Conservation (phyloP, 331 rosid species). For the Dryas integrifolia region DNA sequence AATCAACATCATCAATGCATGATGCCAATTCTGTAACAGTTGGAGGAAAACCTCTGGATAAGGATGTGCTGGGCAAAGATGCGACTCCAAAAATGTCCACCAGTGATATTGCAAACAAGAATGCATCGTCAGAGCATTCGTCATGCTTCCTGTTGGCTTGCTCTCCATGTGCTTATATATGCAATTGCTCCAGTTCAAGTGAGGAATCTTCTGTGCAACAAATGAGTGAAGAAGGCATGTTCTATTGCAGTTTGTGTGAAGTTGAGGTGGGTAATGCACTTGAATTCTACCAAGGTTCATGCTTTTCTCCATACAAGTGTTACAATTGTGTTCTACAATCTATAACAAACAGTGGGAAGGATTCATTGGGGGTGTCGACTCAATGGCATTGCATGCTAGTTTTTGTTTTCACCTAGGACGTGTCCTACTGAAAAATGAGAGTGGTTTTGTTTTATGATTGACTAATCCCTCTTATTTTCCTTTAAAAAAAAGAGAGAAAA, state of each 20-base stretch:
- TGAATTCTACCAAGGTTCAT: neutral
- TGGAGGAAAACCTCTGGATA: constrained; percentile 56
- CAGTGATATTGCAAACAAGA: constrained; percentile 34
- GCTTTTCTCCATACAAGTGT: neutral
- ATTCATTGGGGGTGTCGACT: neutral
- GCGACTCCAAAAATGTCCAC: constrained; percentile 45
- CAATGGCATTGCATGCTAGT: constrained; percentile 18
- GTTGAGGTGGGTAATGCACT: constrained; percentile 74
- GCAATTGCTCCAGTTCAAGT: constrained; percentile 49
- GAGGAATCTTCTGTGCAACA: constrained; percentile 58
- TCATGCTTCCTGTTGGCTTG: constrained; percentile 56
- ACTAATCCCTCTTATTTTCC: neutral
- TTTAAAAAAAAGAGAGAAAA: neutral
- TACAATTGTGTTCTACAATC: constrained; percentile 12
- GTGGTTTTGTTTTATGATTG: neutral
- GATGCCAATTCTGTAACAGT: constrained; percentile 54
- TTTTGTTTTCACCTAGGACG: neutral
- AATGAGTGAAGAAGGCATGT: constrained; percentile 92
- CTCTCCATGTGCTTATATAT: constrained; percentile 72
- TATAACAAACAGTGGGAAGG: constrained; percentile 4
- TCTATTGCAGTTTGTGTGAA: constrained; percentile 96
- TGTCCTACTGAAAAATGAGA: neutral
- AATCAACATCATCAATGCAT: constrained; percentile 55
- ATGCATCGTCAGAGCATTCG: constrained; percentile 31
- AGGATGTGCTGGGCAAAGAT: constrained; percentile 47